Evolutionary conservation across 140 eudicot species (phyloP).

Genomic region (Erigeron philadelphicus): DNA sequence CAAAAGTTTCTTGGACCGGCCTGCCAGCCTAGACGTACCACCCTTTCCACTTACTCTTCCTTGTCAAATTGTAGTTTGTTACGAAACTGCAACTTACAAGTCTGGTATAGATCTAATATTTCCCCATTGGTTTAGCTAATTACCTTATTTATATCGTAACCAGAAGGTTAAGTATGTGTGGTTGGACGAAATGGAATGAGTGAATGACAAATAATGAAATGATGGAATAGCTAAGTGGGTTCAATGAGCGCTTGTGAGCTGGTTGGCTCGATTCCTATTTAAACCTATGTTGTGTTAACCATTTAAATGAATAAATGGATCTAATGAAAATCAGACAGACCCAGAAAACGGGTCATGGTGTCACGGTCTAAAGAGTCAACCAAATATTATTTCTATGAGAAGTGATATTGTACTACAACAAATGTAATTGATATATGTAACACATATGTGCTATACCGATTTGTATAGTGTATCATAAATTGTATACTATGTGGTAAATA

Average conservation of each 20-base stretch:
- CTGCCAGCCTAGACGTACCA: slow-evolving; percentile 10
- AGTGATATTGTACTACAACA: no score
- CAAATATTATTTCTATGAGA: no score
- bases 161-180: not conserved
- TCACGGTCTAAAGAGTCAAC: no score
- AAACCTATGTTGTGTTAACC: not conserved
- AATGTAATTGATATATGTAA: no score
- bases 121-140: not conserved
- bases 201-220: no score
- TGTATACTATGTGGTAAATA: no score
- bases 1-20: slow-evolving; percentile 23
- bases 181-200: no score
- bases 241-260: not conserved
- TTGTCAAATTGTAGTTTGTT: slow-evolving; percentile 5
- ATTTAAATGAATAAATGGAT: no score
- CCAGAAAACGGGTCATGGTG: not conserved
- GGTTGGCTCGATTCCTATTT: not conserved
- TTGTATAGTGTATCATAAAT: no score
- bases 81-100: not conserved
- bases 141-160: not conserved
- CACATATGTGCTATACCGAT: no score
- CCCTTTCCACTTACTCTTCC: slow-evolving; percentile 14
- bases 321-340: not conserved
- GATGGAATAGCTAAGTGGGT: not conserved
- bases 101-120: not conserved